Evolutionary conservation across 2,329 filamentous ascomycete species (phyloP), one percentile per base, ranked within the genome.

Genomic region (Aureobasidium sp.): DNA sequence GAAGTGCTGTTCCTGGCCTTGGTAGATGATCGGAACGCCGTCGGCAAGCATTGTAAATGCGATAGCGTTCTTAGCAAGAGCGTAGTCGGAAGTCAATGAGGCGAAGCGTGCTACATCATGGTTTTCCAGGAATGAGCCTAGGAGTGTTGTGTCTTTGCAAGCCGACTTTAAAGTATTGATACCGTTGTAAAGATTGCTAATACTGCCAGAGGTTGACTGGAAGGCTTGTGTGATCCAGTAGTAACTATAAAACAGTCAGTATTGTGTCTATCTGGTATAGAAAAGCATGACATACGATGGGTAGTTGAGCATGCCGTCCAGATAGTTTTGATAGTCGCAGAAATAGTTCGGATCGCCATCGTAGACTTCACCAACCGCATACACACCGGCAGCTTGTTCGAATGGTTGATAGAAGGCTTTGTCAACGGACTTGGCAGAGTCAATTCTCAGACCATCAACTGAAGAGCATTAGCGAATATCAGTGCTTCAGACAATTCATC

Each of bases 371-470:
- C 78, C 78, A 5, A 76, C 71, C 6, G 71, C 71, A 65, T 76
- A 80, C 21, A 69, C 64, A 32, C 64, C 66, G 11, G 69, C 68
- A 3, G 69, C 69, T 21, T 61, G 61, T 53, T 71, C 67, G 63
- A 79, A 77, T 8, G 64, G 62, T 7, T 70, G 63, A 64, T 75
- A 75, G 66, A 77, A 79, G 11, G 62, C 65, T 8, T 70, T 71
- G 16, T 75, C 68, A 29, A 79, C 71, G 62, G 81, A 73, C 48
- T 76, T 73, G 13, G 75, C 77, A 49, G 75, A 78, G 65, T 81
- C 79, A 32, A 81, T 71, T 60, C 79, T 76, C 32, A 82, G 66
- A 3, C 78, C 79, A 66, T 82, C 79, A 73, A 87, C 72, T 71
- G 9, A 7, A 32, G 5, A 8, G 3, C 6, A 5, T 61, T 30